phyloP scores from a whole-genome alignment of 2,329 filamentous ascomycete species.

The Neonectria magnoliae region DNA sequence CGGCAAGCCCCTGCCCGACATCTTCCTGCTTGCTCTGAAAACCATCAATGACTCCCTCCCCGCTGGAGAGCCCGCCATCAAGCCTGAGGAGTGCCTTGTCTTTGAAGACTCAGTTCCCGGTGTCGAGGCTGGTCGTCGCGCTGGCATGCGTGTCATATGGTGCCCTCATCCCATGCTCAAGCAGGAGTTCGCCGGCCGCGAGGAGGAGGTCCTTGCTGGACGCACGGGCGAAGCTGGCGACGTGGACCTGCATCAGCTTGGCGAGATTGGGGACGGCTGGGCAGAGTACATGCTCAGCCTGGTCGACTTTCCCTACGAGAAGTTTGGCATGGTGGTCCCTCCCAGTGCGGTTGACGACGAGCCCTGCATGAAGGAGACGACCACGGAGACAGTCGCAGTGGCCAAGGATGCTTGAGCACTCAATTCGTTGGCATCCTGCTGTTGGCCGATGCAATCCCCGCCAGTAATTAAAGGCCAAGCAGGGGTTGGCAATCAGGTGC shows the following conservation, averaged over 20 bases:
- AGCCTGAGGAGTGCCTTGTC: constrained; percentile 88
- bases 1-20: constrained; percentile 96
- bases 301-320: constrained; percentile 66
- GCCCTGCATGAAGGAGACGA: constrained; percentile 52
- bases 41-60: constrained; percentile 81
- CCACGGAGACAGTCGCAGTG: constrained; percentile 24
- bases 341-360: constrained; percentile 55
- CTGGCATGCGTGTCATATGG: constrained; percentile 96
- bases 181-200: constrained; percentile 78
- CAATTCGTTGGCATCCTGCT: not conserved
- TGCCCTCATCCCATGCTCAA: constrained; percentile 83
- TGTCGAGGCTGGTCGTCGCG: constrained; percentile 88
- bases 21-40: constrained; percentile 86
- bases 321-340: constrained; percentile 66
- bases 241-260: constrained; percentile 64
- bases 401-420: constrained; percentile 24
- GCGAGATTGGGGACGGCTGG: constrained; percentile 69
- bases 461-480: constrained; percentile 2
- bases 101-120: constrained; percentile 97
- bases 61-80: constrained; percentile 71
- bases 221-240: constrained; percentile 74
- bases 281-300: constrained; percentile 63
- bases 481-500: constrained; percentile 9
- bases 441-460: constrained; percentile 5
- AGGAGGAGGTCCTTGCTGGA: constrained; percentile 85